phyloP scores from a whole-genome alignment of 495 filamentous ascomycete genomes.

The Halenospora varia region DNA sequence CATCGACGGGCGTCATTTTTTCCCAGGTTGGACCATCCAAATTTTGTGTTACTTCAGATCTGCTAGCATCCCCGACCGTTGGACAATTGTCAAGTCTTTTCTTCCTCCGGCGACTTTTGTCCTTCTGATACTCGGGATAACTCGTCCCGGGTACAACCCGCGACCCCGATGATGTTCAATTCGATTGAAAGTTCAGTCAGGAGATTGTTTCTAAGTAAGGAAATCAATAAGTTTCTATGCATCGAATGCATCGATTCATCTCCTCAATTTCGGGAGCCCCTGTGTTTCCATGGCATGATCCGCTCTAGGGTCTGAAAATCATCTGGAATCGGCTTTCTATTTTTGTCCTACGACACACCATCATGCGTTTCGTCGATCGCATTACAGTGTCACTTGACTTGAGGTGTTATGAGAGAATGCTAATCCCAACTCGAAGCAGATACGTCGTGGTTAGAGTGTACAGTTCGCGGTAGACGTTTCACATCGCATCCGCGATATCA shows the following conservation, averaged over 20 bases:
- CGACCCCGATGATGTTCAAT: background rate
- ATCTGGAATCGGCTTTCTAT: slow-evolving; percentile 3
- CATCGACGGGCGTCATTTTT: background rate
- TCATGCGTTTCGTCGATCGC: slow-evolving; percentile 20
- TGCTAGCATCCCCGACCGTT: slow-evolving; percentile 9
- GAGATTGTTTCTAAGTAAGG: slow-evolving; percentile 5
- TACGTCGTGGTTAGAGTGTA: slow-evolving; percentile 12
- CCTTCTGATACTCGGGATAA: slow-evolving; percentile 8
- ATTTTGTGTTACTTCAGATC: background rate
- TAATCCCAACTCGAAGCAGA: slow-evolving; percentile 15
- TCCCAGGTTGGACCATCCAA: slow-evolving; percentile 5
- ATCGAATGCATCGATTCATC: slow-evolving; percentile 14
- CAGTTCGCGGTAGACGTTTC: slow-evolving; percentile 11
- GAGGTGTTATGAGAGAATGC: slow-evolving; percentile 2
- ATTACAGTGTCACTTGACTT: slow-evolving; percentile 7
- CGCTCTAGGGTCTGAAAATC: slow-evolving; percentile 4
- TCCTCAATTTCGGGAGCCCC: slow-evolving; percentile 6
- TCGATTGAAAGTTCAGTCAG: slow-evolving; percentile 6
- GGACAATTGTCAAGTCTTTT: background rate
- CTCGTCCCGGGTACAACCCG: background rate
- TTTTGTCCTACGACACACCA: slow-evolving; percentile 7
- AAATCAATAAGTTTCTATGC: slow-evolving; percentile 3
- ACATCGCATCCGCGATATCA: slow-evolving; percentile 4
- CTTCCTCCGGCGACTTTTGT: background rate
- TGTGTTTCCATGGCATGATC: slow-evolving; percentile 13